Evolutionary conservation across 257 asterid genomes (phyloP).

Genomic region (Rhazya stricta): DNA sequence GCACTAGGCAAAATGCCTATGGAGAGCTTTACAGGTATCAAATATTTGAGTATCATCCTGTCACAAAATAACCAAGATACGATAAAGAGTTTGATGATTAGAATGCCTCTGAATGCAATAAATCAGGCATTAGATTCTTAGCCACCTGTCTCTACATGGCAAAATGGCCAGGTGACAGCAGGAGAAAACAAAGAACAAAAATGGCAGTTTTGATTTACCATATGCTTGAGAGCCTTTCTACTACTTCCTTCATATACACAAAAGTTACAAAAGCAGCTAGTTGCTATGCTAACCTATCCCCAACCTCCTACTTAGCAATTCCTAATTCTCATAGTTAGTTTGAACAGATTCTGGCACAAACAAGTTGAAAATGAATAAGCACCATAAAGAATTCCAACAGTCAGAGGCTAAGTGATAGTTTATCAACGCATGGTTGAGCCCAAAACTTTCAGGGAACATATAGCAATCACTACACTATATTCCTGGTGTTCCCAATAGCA

Average conservation of each 20-base stretch:
- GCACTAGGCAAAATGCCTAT: constrained; percentile 67
- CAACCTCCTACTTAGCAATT: background rate
- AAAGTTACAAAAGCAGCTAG: background rate
- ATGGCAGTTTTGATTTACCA: background rate
- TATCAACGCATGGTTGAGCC: background rate
- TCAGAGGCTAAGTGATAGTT: background rate
- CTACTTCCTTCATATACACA: background rate
- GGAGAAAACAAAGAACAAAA: background rate
- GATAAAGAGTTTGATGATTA: background rate
- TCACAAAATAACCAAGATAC: constrained; percentile 17
- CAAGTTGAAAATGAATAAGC: background rate
- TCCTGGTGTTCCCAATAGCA: background rate
- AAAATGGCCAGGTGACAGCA: background rate
- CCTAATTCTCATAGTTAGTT: background rate
- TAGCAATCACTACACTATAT: background rate
- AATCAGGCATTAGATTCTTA: background rate
- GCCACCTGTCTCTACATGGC: background rate
- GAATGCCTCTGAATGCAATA: background rate
- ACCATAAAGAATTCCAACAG: background rate
- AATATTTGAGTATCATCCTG: constrained; percentile 92
- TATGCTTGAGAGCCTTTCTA: background rate
- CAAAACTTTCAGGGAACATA: background rate
- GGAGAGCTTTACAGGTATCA: constrained; percentile 92
- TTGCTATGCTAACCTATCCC: background rate
- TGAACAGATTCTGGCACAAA: background rate